Evolutionary conservation across 2,329 filamentous ascomycete genomes (phyloP).

Genomic region (Fusarium floridanum): DNA sequence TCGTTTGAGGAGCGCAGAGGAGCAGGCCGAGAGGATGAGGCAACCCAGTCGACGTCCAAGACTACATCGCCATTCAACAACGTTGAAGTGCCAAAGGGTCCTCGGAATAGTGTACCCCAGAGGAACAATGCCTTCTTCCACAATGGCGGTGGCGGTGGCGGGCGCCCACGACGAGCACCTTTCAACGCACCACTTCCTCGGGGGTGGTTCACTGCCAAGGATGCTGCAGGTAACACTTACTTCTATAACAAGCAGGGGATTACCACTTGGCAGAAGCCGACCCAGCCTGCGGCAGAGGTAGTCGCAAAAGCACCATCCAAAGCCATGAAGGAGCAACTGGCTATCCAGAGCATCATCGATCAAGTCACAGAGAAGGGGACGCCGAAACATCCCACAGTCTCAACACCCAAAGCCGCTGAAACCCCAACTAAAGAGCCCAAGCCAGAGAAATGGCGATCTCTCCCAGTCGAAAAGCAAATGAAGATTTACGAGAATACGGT

Average conservation of each 20-base stretch:
- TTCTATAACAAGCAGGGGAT: conserved; percentile 85
- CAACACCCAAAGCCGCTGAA: conserved; percentile 73
- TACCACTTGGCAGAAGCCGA: conserved; percentile 87
- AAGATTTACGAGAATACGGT: conserved; percentile 96
- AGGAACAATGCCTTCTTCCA: conserved; percentile 66
- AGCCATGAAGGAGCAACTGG: conserved; percentile 73
- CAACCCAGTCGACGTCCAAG: conserved; percentile 54
- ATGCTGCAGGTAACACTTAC: conserved; percentile 79
- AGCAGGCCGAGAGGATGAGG: conserved; percentile 58
- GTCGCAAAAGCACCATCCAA: conserved; percentile 75
- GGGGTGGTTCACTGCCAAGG: conserved; percentile 88
- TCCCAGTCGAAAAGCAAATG: conserved; percentile 87
- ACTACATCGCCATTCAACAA: conserved; percentile 59
- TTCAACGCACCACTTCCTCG: conserved; percentile 72
- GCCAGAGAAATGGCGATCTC: conserved; percentile 77
- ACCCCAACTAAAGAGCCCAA: conserved; percentile 69
- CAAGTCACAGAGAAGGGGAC: conserved; percentile 78
- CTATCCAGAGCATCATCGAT: conserved; percentile 87
- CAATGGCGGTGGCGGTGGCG: conserved; percentile 40
- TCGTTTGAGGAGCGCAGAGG: conserved; percentile 73
- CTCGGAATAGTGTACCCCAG: conserved; percentile 70
- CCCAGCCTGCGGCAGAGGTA: conserved; percentile 73
- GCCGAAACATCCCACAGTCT: conserved; percentile 67
- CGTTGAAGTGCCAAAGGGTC: conserved; percentile 69
- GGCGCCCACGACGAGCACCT: conserved; percentile 68